These are phyloP conservation scores for Wallacemonas sp. DNA, from an alignment of 208 protist genomes.

Conservation along the genomic window DNA sequence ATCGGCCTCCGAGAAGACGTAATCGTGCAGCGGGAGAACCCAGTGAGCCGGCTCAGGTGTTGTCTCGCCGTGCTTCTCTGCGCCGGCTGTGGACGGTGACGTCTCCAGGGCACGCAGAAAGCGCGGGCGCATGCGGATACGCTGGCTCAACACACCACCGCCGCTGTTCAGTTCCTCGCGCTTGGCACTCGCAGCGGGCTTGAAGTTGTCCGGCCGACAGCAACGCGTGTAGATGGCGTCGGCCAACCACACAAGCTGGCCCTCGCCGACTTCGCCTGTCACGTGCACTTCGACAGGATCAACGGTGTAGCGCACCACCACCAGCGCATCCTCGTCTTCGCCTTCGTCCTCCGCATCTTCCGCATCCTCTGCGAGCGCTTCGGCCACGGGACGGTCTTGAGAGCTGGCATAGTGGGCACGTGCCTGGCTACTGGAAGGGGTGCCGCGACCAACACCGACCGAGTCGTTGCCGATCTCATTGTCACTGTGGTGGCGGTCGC, in stretches of 20 bases:
- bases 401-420: no score
- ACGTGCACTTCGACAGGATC: slow-evolving; percentile 52
- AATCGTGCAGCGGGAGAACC: slow-evolving; percentile 44
- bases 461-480: no score
- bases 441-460: no score
- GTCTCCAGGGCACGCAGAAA: not conserved
- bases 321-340: slow-evolving; percentile 9
- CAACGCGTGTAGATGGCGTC: slow-evolving; percentile 45
- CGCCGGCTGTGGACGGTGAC: not conserved
- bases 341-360: not conserved
- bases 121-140: slow-evolving; percentile 3
- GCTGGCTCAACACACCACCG: not conserved
- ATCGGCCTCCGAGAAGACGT: slow-evolving; percentile 34
- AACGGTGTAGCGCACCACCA: slow-evolving; percentile 62
- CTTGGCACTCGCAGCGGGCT: not conserved
- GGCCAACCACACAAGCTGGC: slow-evolving; percentile 44
- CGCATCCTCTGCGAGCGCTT: no score
- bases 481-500: no score
- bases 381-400: not conserved
- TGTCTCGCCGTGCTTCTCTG: not conserved
- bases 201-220: slow-evolving; percentile 6
- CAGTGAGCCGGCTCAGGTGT: slow-evolving; percentile 8
- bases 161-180: not conserved
- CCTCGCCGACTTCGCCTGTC: slow-evolving; percentile 28
- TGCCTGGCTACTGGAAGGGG: no score